Percentiles rank a stretch among this genome's conserved stretches.
Conservation (phyloP, 176 grass and related monocot species). For the Oryza brachyantha region DNA sequence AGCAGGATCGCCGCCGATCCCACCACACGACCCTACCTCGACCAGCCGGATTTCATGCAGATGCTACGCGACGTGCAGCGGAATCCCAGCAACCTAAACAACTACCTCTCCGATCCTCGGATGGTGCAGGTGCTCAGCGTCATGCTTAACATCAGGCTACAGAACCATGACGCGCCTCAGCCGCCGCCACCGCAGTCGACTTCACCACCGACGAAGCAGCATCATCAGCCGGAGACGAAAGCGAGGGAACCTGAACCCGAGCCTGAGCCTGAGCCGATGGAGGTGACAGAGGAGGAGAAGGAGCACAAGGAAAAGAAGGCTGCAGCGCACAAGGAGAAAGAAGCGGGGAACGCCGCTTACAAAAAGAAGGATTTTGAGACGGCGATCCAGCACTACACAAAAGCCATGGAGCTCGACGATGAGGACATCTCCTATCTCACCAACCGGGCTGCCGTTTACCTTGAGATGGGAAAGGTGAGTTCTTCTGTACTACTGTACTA, state of each 20-base stretch:
- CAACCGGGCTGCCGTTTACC: constrained; percentile 84
- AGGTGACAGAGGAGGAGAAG: constrained; percentile 55
- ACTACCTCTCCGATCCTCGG: constrained; percentile 70
- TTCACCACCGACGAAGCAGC: constrained; percentile 6
- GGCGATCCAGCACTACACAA: constrained; percentile 80
- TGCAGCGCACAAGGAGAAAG: constrained; percentile 80
- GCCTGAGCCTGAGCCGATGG: constrained; percentile 69
- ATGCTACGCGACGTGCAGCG: constrained; percentile 88
- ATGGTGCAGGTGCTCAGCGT: constrained; percentile 95
- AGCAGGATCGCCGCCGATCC: constrained; percentile 78
- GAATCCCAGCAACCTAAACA: constrained; percentile 70
- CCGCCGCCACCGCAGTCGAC: background rate
- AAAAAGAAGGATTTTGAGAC: constrained; percentile 98
- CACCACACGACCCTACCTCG: constrained; percentile 64
- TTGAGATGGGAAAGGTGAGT: constrained; percentile 91
- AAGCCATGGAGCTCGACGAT: constrained; percentile 79
- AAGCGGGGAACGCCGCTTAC: constrained; percentile 84
- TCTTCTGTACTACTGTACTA: constrained; percentile 3
- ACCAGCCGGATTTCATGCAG: constrained; percentile 77
- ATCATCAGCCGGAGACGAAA: constrained; percentile 30
- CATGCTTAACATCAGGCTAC: constrained; percentile 90
- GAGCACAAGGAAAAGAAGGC: constrained; percentile 60
- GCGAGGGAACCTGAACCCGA: constrained; percentile 38
- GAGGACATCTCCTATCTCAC: constrained; percentile 87
- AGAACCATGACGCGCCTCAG: constrained; percentile 38